Conservation (phyloP, 2,329 filamentous ascomycete genomes). For the Aspergillus sp. region DNA sequence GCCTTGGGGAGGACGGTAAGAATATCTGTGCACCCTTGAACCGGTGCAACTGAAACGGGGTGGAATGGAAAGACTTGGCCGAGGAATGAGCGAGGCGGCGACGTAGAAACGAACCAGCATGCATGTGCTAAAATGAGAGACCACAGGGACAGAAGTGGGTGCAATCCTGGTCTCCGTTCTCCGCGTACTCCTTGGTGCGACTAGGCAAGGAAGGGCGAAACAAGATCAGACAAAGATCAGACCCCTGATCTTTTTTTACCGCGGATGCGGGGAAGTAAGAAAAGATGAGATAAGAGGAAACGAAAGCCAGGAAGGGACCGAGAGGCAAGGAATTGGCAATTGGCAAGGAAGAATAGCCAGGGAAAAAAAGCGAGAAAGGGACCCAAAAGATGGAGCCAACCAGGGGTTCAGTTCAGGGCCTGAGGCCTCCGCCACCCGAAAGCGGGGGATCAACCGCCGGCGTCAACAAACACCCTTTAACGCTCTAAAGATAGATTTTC, state of each 20-base stretch:
- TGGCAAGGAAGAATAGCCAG: background rate
- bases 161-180: background rate
- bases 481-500: background rate
- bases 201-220: background rate
- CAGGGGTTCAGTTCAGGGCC: background rate
- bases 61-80: conserved; percentile 25
- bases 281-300: background rate
- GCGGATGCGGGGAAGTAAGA: conserved; percentile 11
- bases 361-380: conserved; percentile 21
- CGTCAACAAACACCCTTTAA: conserved; percentile 2
- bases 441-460: conserved; percentile 19
- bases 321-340: background rate
- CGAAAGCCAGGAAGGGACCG: conserved; percentile 9
- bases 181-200: background rate
- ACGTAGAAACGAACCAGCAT: conserved; percentile 27
- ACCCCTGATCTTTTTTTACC: conserved; percentile 12
- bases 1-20: conserved; percentile 15
- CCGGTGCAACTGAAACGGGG: conserved; percentile 15
- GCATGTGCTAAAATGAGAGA: conserved; percentile 33
- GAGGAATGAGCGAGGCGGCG: conserved; percentile 34
- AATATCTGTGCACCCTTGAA: conserved; percentile 22
- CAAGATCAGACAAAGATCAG: conserved; percentile 1
- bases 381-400: background rate
- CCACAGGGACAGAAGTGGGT: conserved; percentile 2
- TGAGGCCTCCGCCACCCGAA: conserved; percentile 26